Evolutionary conservation across 176 grass and related monocot species (phyloP), one percentile per base, ranked within the genome.

Genomic region (Zoysia pacifica): DNA sequence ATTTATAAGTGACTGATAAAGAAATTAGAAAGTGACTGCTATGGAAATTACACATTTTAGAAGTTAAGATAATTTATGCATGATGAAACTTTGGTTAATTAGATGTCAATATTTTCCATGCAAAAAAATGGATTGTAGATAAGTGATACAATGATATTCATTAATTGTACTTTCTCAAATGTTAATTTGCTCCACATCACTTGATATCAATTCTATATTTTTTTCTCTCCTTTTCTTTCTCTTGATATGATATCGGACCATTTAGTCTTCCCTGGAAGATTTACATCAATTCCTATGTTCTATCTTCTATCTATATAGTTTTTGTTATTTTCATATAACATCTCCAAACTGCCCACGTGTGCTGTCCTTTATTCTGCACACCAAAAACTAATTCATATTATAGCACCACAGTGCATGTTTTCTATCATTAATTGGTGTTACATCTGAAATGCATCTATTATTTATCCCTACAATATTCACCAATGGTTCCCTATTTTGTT

Each of bases 351-450:
- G 28, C 69, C 59, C 46, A 36, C 48, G 9, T 73, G 45, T 36
- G 58, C 67, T 76, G 15, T 51, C 14, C 45, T 78, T 68, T 61
- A 82, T 82, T 89, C 15, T 15, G 67, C 51, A 73, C 39, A 81
- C 82, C 38, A 89, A 86, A 85, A 83, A 89, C 73, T 73, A 60
- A 86, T 78, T 89, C 51, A 19, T 78, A 85, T 77, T 50, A 78
- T 82, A 50, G 51, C 59, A 73, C 52, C 65, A 9, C 78, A 77
- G 52, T 53, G 65, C 82, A 72, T 85, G 41, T 43, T 77, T 73
- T 86, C 78, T 86, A 82, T 71, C 73, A 86, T 86, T 78, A 82
- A 73, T 82, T 89, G 73, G 83, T 89, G 73, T 78, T 86, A 86
- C 87, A 89, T 61, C 61, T 77, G 78, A 85, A 78, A 50, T 85